Percentiles rank a stretch among this genome's conserved stretches.
These are phyloP conservation scores for Torrubiellomyces zombiae DNA, from an alignment of 2,329 filamentous ascomycete genomes.

Conservation along the genomic window DNA sequence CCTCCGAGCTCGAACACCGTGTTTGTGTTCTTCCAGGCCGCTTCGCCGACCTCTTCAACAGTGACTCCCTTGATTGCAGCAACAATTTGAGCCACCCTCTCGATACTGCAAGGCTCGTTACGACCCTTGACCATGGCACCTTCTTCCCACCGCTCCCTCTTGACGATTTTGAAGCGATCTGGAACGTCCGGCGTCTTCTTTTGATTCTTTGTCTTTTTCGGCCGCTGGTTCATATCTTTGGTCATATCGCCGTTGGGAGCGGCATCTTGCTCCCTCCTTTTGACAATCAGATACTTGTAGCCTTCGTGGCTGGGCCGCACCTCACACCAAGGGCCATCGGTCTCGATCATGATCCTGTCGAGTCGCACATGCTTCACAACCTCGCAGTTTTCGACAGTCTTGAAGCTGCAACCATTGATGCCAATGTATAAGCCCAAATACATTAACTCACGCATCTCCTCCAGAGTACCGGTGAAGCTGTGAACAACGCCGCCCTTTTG, in stretches of 20 bases:
- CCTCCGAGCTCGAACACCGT: conserved; percentile 57
- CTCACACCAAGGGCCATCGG: conserved; percentile 95
- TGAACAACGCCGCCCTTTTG: conserved; percentile 75
- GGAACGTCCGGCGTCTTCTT: conserved; percentile 51
- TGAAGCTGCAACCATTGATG: conserved; percentile 93
- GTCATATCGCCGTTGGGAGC: conserved; percentile 9
- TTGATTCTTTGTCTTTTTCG: conserved; percentile 29
- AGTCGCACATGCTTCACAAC: conserved; percentile 70
- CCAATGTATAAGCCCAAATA: conserved; percentile 74
- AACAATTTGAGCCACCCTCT: conserved; percentile 73
- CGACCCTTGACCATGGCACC: conserved; percentile 85
- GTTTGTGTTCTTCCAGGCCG: conserved; percentile 68
- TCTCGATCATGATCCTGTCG: conserved; percentile 79
- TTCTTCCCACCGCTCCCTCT: conserved; percentile 88
- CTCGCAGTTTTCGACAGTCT: conserved; percentile 77
- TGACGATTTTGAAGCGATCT: conserved; percentile 63
- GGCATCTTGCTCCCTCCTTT: conserved; percentile 13
- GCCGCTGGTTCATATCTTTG: conserved; percentile 15
- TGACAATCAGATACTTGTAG: conserved; percentile 46
- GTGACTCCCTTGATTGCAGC: conserved; percentile 68
- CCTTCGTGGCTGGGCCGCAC: conserved; percentile 80
- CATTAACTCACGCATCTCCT: conserved; percentile 70
- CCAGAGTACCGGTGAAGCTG: conserved; percentile 77
- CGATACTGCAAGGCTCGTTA: conserved; percentile 83
- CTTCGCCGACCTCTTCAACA: conserved; percentile 72